phyloP scores from a whole-genome alignment of 306 rosid genomes.

The Lablab purpureus region DNA sequence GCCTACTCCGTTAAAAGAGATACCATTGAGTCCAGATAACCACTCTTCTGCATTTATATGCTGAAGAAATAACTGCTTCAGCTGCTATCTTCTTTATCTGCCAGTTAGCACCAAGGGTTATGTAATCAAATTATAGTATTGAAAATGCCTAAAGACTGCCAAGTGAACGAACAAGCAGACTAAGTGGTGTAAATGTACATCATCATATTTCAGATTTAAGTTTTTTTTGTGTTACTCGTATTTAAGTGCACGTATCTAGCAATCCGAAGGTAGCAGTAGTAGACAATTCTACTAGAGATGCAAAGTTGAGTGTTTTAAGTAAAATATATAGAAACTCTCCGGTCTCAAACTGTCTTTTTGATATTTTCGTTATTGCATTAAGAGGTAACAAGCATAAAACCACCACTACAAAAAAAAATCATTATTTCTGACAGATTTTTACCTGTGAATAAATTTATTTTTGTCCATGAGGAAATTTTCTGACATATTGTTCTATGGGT shows the following conservation, averaged over 20 bases:
- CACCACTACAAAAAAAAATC: too few species aligned
- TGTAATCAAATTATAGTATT: constrained; percentile 46
- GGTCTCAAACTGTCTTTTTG: not conserved
- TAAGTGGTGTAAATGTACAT: not conserved
- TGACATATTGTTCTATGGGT: too few species aligned
- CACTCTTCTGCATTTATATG: constrained; percentile 46
- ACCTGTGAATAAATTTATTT: too few species aligned
- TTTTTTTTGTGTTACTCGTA: not conserved
- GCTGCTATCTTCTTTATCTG: constrained; percentile 63
- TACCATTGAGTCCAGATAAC: constrained; percentile 53
- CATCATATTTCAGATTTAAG: constrained; percentile 18
- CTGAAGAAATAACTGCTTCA: constrained; percentile 54
- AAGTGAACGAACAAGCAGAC: not conserved
- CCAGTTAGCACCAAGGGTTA: constrained; percentile 60
- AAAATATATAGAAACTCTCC: not conserved
- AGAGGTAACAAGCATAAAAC: not conserved
- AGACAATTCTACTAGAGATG: not conserved
- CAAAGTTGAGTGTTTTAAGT: not conserved
- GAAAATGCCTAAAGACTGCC: constrained; percentile 25
- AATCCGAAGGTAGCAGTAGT: constrained; percentile 5
- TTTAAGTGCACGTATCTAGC: not conserved
- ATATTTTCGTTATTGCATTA: not conserved
- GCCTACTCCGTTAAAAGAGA: constrained; percentile 28
- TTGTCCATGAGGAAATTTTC: too few species aligned
- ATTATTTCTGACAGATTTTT: too few species aligned